Evolutionary conservation across 768 basidiomycete genomes (phyloP), one percentile per base, ranked within the genome.

Genomic region (Dioszegia crocea): DNA sequence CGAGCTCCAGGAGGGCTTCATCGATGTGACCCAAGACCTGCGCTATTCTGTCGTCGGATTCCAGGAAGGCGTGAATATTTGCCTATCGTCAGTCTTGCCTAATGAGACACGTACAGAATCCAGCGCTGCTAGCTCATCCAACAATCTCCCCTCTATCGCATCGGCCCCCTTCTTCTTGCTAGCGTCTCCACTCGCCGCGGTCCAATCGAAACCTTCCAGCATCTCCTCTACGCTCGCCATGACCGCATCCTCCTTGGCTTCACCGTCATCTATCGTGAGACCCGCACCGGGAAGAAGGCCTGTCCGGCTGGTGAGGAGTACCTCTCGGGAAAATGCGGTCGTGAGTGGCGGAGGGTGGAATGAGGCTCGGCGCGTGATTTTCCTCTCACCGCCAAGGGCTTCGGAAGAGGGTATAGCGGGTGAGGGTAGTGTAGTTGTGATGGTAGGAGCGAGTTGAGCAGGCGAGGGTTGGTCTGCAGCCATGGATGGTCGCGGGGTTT

Each of bases 141-240:
- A 76, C 45, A 99, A 77, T 63, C 92, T 80, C 23, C 88, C 87
- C 77, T 98, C 91, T 61, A 98, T 92, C 65, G 93, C 82, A 72
- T 97, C 94, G 38, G 89, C 90, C 8, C 88, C 85, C 11, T 87
- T 87, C 67, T 83, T 70, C 83, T 85, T 64, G 82, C 84, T 43
- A 0, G 59, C 56, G 9, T 64, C 68, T 14, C 30, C 62, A 11
- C 51, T 61, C 3, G 57, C 57, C 90, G 66, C 72, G 0, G 89
- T 86, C 92, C 92, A 98, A 76, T 98, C 96, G 69, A 96, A 96
- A 0, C 96, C 93, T 69, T 99, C 96, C 24, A 99, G 81, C 91
- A 99, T 93, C 75, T 99, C 96, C 73, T 99, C 96, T 1, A 99
- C 91, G 76, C 85, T 96, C 4, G 87, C 80, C 78, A 99, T 82